phyloP scores from a whole-genome alignment of 129 eudicot species.

The Artemisia argyi region DNA sequence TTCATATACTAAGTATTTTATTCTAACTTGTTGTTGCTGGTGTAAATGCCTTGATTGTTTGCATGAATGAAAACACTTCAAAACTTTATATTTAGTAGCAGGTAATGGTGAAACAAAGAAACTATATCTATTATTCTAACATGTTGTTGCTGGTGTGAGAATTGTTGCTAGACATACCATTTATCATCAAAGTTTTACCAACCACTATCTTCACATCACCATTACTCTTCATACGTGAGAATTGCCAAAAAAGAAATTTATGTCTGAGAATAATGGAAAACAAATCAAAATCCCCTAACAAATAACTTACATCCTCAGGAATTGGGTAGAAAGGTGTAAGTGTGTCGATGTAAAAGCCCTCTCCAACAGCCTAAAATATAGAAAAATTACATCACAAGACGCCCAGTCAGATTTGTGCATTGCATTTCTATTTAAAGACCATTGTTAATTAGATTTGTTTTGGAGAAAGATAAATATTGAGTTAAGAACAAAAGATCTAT shows the following conservation, averaged over 20 bases:
- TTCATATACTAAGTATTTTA: neutral
- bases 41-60: conserved; percentile 94
- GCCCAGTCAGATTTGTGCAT: no score
- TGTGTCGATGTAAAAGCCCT: conserved; percentile 18
- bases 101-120: no score
- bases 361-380: no score
- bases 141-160: no score
- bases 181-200: conserved; percentile 83
- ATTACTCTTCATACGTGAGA: conserved; percentile 54
- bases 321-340: conserved; percentile 78
- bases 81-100: no score
- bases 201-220: conserved; percentile 91
- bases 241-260: neutral
- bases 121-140: no score
- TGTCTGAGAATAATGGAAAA: neutral
- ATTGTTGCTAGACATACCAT: no score
- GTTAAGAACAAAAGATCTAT: no score
- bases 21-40: conserved; percentile 95
- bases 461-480: no score
- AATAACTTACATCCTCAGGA: conserved; percentile 69
- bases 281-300: neutral
- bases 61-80: conserved; percentile 71
- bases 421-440: no score
- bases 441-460: no score
- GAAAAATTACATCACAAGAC: no score